Conservation (phyloP, 2,329 filamentous ascomycete species). For the Fusarium sp. region DNA sequence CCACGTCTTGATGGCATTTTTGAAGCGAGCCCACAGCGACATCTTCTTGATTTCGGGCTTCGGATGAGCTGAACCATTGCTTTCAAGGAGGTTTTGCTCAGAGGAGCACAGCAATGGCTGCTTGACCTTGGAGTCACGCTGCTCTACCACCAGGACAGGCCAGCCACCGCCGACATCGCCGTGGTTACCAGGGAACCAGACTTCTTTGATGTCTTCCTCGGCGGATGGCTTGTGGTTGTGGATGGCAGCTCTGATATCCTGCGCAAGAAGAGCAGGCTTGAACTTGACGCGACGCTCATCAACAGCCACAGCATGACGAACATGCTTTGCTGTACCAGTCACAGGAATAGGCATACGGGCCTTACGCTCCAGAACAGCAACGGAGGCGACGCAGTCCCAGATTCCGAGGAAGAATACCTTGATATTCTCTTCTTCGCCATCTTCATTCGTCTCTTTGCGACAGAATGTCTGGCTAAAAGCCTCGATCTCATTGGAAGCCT, state of each 20-base stretch:
- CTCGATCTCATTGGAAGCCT: constrained; percentile 53
- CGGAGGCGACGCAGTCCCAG: constrained; percentile 67
- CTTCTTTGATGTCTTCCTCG: constrained; percentile 59
- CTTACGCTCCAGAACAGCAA: constrained; percentile 57
- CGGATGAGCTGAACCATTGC: not conserved
- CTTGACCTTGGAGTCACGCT: constrained; percentile 32
- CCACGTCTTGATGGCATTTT: constrained; percentile 53
- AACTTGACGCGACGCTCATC: constrained; percentile 68
- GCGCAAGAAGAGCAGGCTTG: constrained; percentile 62
- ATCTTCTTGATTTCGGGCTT: constrained; percentile 38
- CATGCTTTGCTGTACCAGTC: constrained; percentile 57
- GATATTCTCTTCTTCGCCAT: constrained; percentile 52
- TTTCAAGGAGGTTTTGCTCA: not conserved
- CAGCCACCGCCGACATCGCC: constrained; percentile 67
- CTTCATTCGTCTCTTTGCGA: constrained; percentile 49
- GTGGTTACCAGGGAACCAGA: constrained; percentile 68
- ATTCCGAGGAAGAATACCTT: constrained; percentile 67
- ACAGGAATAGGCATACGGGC: constrained; percentile 55
- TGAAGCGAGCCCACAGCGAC: constrained; percentile 53
- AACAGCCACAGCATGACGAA: constrained; percentile 65
- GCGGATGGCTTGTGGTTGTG: constrained; percentile 32
- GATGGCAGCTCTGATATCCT: constrained; percentile 51
- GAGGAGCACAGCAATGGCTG: not conserved
- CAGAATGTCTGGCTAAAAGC: constrained; percentile 64
- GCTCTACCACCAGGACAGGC: constrained; percentile 47